A percentile compares a stretch with the other conserved stretches of the same genome.
phyloP scores from a whole-genome alignment of 2,329 filamentous ascomycete species.

The Domatiomyces catenatus region DNA sequence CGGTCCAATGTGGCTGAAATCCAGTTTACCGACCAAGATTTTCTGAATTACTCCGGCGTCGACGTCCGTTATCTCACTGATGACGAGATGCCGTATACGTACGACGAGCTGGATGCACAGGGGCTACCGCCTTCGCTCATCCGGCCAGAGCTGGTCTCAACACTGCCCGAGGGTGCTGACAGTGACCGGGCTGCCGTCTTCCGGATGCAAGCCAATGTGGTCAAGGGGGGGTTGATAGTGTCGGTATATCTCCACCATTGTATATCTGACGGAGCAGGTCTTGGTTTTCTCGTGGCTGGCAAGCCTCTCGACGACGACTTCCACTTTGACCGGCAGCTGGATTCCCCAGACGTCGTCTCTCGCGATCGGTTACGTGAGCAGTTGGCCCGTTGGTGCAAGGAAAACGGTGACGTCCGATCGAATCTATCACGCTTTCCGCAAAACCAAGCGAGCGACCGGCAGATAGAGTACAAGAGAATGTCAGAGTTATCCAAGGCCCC shows the following conservation, averaged over 20 bases:
- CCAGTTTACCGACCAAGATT: conserved; percentile 13
- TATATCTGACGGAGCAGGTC: conserved; percentile 16
- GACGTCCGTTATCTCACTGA: conserved; percentile 8
- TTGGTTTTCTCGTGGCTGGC: conserved; percentile 13
- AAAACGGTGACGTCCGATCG: conserved; percentile 10
- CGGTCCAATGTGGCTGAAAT: conserved; percentile 12
- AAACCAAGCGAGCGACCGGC: conserved; percentile 10
- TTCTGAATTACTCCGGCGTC: conserved; percentile 10
- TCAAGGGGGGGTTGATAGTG: conserved; percentile 15
- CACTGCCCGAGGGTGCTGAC: conserved; percentile 11
- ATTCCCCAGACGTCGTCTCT: conserved; percentile 3
- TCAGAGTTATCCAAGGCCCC: not conserved
- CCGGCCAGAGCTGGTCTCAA: conserved; percentile 14
- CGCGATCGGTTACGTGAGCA: conserved; percentile 6
- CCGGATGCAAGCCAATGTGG: conserved; percentile 15
- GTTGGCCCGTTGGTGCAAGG: conserved; percentile 11
- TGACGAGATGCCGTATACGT: conserved; percentile 11
- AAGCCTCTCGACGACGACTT: conserved; percentile 11
- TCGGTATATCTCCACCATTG: conserved; percentile 17
- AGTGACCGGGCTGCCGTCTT: conserved; percentile 13
- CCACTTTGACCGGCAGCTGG: conserved; percentile 10
- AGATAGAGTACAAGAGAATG: conserved; percentile 7
- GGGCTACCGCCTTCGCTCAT: conserved; percentile 13
- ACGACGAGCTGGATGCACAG: conserved; percentile 12
- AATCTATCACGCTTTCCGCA: conserved; percentile 10